Base-by-base conservation (phyloP, 805 yeast genomes). In the Hanseniaspora taiwanica region DNA sequence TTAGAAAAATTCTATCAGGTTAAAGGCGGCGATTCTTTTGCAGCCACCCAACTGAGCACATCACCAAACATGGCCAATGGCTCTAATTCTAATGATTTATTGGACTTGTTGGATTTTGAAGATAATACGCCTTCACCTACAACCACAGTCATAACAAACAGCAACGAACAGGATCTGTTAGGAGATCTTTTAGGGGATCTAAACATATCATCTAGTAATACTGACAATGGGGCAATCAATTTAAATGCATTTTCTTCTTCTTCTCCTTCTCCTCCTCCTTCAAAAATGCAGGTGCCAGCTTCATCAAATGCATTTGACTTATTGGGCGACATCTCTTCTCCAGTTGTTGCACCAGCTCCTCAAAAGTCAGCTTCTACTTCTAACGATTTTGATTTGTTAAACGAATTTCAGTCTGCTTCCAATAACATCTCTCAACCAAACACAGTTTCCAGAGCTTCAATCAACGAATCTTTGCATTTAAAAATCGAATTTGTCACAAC, bases 151-250 rank as follows among this genome's bases (percentile, higher is more conserved):
- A 13, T 36, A 18, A 34, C 34, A 45, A 46, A 38, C 38, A 49
- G 16, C n/a, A 27, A n/a, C n/a, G 32, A 25, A 23, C 29, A 21
- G 17, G 45, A 40, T 38, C 40, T 39, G 46, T 62, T 78, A 39
- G 74, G 75, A 40, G 95, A 86, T 55, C 66, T 87, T 46, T 65
- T 86, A 44, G 77, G 82, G 38, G 91, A 79, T 47, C 63, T 82
- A 49, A 61, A 66, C 38, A 60, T 66, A 21, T 47, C 55, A 41
- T 51, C 66, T 35, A 41, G 40, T 36, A 37, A 37, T 17, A 34
- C 33, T 37, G 42, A 6, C 52, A 52, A 37, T 12, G 81, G 81
- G 20, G 64, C 64, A 37, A 70, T 70, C 38, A 48, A 68, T 10
- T 58, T 69, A 27, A 62, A 63, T 13, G 50, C 59, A n/a, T n/a